Evolutionary conservation across 1,284 basidiomycete genomes (phyloP).

Genomic region (Irpex sp.): DNA sequence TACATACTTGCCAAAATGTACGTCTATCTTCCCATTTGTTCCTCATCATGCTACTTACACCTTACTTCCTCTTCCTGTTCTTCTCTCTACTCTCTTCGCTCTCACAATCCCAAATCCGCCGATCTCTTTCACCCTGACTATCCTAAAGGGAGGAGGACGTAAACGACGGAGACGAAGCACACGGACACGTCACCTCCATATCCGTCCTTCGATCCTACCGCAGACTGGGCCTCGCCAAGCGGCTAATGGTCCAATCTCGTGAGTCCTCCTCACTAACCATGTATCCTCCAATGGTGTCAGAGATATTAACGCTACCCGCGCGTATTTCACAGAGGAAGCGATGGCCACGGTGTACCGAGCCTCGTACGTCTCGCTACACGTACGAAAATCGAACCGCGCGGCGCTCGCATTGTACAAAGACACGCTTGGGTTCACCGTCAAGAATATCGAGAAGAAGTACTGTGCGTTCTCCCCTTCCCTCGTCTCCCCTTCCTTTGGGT

Average conservation of each 20-base stretch:
- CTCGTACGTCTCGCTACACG: conserved; percentile 78
- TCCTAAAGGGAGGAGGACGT: conserved; percentile 70
- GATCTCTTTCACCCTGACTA: not conserved
- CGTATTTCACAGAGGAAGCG: conserved; percentile 61
- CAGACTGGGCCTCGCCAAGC: conserved; percentile 82
- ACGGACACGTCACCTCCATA: conserved; percentile 91
- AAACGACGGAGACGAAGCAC: conserved; percentile 54
- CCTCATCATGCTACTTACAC: not conserved
- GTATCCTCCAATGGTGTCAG: not conserved
- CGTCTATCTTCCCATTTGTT: conserved; percentile 15
- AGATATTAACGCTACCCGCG: not conserved
- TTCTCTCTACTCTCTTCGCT: too few relatives aligned
- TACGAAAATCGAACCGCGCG: conserved; percentile 83
- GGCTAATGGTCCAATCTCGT: conserved; percentile 88
- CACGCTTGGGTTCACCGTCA: conserved; percentile 78
- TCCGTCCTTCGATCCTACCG: conserved; percentile 85
- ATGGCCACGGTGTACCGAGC: conserved; percentile 84
- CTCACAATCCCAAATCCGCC: too few relatives aligned
- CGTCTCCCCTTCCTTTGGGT: too few relatives aligned
- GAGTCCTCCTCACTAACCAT: conserved; percentile 24
- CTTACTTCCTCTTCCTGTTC: too few relatives aligned
- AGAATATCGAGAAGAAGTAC: conserved; percentile 77
- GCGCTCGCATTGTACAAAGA: conserved; percentile 83
- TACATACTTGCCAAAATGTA: conserved; percentile 96
- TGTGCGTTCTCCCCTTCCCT: conserved; percentile 51